phyloP scores from a whole-genome alignment of 2,329 filamentous ascomycete genomes.

The Beauveria asiatica region DNA sequence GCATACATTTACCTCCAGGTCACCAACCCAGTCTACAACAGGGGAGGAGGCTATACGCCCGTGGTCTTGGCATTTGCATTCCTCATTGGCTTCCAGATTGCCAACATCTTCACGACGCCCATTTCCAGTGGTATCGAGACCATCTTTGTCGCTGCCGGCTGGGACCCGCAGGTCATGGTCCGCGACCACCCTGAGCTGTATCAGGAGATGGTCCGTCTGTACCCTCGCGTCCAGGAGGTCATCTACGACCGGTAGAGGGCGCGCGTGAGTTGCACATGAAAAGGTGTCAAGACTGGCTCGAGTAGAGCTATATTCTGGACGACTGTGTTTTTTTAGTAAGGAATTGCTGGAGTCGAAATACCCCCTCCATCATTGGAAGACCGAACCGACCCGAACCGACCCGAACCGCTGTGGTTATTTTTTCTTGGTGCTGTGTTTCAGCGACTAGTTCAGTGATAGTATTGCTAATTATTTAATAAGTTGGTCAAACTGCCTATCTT shows the following conservation, averaged over 20 bases:
- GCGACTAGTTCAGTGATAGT: not conserved
- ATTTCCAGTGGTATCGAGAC: conserved; percentile 84
- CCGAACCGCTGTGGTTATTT: not conserved
- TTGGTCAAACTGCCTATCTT: not conserved
- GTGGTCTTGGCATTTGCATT: conserved; percentile 80
- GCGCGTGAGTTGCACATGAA: not conserved
- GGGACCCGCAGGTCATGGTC: conserved; percentile 66
- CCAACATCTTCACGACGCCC: conserved; percentile 82
- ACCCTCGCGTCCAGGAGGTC: conserved; percentile 73
- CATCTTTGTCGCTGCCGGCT: conserved; percentile 72
- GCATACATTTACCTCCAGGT: conserved; percentile 82
- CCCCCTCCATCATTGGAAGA: not conserved
- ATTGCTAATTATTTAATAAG: not conserved
- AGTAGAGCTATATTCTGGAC: not conserved
- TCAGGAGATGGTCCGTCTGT: conserved; percentile 67
- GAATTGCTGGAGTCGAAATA: not conserved
- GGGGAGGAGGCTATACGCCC: conserved; percentile 56
- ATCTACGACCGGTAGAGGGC: conserved; percentile 36
- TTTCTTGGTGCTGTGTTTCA: not conserved
- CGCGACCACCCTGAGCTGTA: conserved; percentile 77
- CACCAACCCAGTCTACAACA: conserved; percentile 73
- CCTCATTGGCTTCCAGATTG: conserved; percentile 82
- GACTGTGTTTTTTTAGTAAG: not conserved
- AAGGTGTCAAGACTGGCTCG: not conserved
- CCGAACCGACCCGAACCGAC: not conserved